These are phyloP conservation scores for Tagetes patula DNA, from an alignment of 129 eudicot genomes.

Conservation along the genomic window DNA sequence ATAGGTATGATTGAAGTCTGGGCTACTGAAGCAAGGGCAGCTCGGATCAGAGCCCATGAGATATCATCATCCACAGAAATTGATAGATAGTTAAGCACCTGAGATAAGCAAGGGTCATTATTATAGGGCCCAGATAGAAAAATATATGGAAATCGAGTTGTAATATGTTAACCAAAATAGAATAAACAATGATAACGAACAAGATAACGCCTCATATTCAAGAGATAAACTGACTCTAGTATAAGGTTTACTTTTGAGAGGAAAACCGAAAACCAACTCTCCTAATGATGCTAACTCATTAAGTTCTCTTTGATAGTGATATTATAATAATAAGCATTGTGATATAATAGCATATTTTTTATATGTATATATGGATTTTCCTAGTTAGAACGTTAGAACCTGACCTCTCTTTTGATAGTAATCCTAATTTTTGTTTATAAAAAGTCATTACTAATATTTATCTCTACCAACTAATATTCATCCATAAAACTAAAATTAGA, in stretches of 20 bases:
- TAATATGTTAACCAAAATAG: background rate
- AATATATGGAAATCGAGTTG: background rate
- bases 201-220: background rate
- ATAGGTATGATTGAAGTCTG: slow-evolving; percentile 81
- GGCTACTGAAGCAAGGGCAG: slow-evolving; percentile 81
- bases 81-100: slow-evolving; percentile 75
- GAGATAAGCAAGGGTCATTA: slow-evolving; percentile 20
- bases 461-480: slow-evolving; percentile 1
- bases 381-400: slow-evolving; percentile 4
- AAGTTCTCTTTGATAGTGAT: background rate
- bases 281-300: background rate
- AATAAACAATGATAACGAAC: background rate
- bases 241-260: background rate
- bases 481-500: background rate
- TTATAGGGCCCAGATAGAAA: background rate
- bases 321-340: background rate
- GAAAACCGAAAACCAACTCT: slow-evolving; percentile 1
- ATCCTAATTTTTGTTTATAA: background rate
- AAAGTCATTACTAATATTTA: background rate
- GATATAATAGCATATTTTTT: background rate
- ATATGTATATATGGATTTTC: background rate
- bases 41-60: slow-evolving; percentile 79
- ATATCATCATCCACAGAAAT: slow-evolving; percentile 60
- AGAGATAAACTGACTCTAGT: background rate
- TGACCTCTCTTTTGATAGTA: background rate